Evolutionary conservation across 805 yeast species (phyloP).

Genomic region (Candida methanosorbosa): DNA sequence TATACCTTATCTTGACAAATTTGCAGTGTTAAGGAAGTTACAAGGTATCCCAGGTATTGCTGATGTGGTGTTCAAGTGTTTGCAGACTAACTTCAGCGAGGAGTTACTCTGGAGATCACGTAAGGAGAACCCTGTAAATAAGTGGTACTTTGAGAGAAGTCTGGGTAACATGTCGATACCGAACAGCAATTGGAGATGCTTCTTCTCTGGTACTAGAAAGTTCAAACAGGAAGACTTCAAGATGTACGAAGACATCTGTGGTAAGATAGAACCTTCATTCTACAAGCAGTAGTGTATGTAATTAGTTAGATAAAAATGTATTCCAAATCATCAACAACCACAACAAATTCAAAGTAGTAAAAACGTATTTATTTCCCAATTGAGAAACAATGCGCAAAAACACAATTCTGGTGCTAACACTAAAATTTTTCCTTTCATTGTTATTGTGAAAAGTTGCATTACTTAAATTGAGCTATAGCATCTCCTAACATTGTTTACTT

Average conservation of each 20-base stretch:
- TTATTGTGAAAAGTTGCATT: too few species aligned
- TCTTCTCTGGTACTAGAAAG: constrained; percentile 30
- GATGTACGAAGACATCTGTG: constrained; percentile 46
- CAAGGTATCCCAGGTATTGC: constrained; percentile 95
- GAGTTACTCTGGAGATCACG: constrained; percentile 90
- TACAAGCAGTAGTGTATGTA: not conserved
- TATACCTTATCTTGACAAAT: constrained; percentile 84
- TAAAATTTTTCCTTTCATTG: too few species aligned
- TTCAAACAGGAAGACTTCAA: constrained; percentile 26
- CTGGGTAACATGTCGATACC: constrained; percentile 51
- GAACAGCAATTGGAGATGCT: constrained; percentile 29
- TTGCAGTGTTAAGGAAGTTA: constrained; percentile 74
- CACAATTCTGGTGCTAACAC: too few species aligned
- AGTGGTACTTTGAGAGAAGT: constrained; percentile 95
- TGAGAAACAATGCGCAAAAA: too few species aligned
- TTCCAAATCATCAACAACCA: too few species aligned
- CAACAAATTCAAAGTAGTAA: too few species aligned
- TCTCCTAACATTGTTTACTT: too few species aligned
- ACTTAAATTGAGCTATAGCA: too few species aligned
- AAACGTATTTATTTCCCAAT: too few species aligned
- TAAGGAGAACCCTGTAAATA: constrained; percentile 80
- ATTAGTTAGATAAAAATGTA: too few species aligned
- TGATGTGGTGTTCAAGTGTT: constrained; percentile 80
- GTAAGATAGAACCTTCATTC: constrained; percentile 50
- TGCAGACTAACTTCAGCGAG: constrained; percentile 56